Evolutionary conservation across 768 basidiomycete species (phyloP).

Genomic region (Bullera alba): DNA sequence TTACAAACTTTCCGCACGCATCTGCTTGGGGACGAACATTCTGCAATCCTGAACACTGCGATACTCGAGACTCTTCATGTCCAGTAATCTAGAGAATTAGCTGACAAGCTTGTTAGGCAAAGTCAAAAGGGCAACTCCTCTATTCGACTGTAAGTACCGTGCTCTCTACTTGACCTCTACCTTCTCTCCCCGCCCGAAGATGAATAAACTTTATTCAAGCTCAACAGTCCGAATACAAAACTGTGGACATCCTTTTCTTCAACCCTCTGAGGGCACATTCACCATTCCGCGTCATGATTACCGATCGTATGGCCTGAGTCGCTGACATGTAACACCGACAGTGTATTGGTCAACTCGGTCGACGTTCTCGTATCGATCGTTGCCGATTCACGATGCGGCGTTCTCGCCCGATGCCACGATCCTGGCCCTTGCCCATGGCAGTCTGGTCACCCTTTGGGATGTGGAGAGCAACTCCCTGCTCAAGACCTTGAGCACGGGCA

Average conservation of each 20-base stretch:
- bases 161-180: constrained; percentile 1
- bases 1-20: constrained; percentile 33
- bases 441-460: constrained; percentile 68
- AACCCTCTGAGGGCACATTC: constrained; percentile 37
- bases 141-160: constrained; percentile 34
- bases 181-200: constrained; percentile 19
- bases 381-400: constrained; percentile 56
- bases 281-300: background rate
- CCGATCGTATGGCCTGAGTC: background rate
- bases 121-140: constrained; percentile 18
- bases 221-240: constrained; percentile 46
- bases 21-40: constrained; percentile 37
- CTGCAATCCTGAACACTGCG: constrained; percentile 45
- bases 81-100: background rate
- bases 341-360: constrained; percentile 78
- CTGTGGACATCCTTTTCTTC: constrained; percentile 45
- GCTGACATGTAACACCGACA: constrained; percentile 40
- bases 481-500: constrained; percentile 52
- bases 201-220: constrained; percentile 45
- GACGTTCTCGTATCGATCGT: constrained; percentile 61
- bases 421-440: constrained; percentile 63
- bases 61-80: too few species aligned
- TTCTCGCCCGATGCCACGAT: constrained; percentile 87
- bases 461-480: constrained; percentile 57
- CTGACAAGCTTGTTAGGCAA: constrained; percentile 28